phyloP scores from a whole-genome alignment of 495 filamentous ascomycete genomes.

The Penicillium diatomitis region DNA sequence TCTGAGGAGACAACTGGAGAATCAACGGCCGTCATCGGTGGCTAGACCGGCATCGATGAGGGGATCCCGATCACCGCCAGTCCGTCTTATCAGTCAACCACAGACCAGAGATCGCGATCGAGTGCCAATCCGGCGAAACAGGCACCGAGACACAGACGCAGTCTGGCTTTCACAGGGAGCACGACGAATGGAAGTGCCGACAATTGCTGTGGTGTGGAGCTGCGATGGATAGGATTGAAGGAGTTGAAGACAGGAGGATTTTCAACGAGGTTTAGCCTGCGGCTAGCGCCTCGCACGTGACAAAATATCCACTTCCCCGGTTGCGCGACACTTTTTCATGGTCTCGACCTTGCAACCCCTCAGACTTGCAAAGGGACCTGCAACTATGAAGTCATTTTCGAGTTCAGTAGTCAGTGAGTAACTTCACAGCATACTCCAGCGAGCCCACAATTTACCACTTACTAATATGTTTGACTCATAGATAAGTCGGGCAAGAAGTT shows the following conservation, averaged over 20 bases:
- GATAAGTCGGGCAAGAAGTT: constrained; percentile 50
- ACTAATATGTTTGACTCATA: constrained; percentile 11
- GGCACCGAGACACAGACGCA: constrained; percentile 1
- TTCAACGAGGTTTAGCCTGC: constrained; percentile 28
- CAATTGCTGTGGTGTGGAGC: constrained; percentile 11
- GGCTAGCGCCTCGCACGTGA: constrained; percentile 32
- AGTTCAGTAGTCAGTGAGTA: constrained; percentile 50
- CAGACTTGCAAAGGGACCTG: constrained; percentile 11
- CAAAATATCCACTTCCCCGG: constrained; percentile 7
- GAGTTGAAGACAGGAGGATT: constrained; percentile 34
- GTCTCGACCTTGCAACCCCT: constrained; percentile 4
- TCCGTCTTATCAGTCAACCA: constrained; percentile 28
- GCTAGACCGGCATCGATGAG: constrained; percentile 32
- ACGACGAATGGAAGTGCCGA: constrained; percentile 4
- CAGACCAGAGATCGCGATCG: constrained; percentile 21
- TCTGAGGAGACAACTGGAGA: constrained; percentile 60
- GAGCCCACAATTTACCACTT: neutral
- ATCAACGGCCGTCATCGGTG: constrained; percentile 77
- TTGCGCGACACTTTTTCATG: constrained; percentile 9
- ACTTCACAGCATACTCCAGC: neutral
- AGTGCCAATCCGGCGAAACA: constrained; percentile 18
- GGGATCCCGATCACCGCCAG: constrained; percentile 30
- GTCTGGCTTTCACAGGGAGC: neutral
- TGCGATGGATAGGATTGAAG: constrained; percentile 20
- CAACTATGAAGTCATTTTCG: constrained; percentile 44